Percentiles rank a stretch among this genome's conserved stretches.
Evolutionary conservation across 495 filamentous ascomycete species (phyloP).

Genomic region (Diplogelasinospora grovesii): DNA sequence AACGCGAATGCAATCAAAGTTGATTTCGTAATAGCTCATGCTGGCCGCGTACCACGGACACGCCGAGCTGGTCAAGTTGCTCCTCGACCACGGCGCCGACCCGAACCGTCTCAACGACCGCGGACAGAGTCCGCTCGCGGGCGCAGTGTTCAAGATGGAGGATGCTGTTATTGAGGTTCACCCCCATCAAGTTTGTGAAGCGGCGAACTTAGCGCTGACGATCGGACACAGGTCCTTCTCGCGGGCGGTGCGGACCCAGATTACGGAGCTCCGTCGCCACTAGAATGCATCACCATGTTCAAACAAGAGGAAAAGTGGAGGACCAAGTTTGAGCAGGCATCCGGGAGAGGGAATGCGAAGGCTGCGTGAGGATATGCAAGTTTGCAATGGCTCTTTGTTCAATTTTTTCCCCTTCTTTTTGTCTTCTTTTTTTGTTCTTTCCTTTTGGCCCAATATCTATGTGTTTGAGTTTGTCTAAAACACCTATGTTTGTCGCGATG

Average conservation of each 20-base stretch:
- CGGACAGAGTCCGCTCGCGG: slow-evolving; percentile 48
- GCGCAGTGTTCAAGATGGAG: slow-evolving; percentile 51
- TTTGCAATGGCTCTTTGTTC: no score
- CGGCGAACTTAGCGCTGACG: background rate
- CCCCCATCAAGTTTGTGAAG: background rate
- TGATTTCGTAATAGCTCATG: slow-evolving; percentile 44
- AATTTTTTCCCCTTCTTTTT: no score
- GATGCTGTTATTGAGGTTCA: slow-evolving; percentile 39
- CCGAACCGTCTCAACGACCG: slow-evolving; percentile 47
- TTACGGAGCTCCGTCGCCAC: slow-evolving; percentile 40
- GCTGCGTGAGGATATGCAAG: no score
- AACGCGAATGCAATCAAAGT: background rate
- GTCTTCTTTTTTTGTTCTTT: no score
- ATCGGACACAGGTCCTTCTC: slow-evolving; percentile 28
- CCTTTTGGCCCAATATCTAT: no score
- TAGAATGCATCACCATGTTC: slow-evolving; percentile 43
- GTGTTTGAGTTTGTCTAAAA: no score
- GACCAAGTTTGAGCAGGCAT: slow-evolving; percentile 36
- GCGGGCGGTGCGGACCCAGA: slow-evolving; percentile 46
- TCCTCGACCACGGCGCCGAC: slow-evolving; percentile 45
- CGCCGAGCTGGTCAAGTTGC: slow-evolving; percentile 40
- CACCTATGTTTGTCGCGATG: no score
- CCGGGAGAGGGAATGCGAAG: slow-evolving; percentile 39
- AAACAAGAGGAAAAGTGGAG: slow-evolving; percentile 45
- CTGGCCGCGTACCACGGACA: slow-evolving; percentile 51